Base-by-base conservation (phyloP, 148 eudicot genomes). In the Fagopyrum esculentum region DNA sequence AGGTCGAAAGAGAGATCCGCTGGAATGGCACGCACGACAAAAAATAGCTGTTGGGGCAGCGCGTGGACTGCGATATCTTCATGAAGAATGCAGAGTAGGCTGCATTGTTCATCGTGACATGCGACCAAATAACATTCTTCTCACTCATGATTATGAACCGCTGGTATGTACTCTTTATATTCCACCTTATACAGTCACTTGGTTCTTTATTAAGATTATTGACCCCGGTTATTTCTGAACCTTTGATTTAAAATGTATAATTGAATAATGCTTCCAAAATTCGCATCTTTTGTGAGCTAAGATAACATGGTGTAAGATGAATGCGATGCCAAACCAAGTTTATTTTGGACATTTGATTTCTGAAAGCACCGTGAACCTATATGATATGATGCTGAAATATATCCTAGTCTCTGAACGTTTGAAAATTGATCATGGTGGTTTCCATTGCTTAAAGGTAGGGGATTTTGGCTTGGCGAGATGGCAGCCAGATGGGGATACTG, bases 401-500 rank as follows among this genome's bases (percentile, higher is more conserved):
- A n/a, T 71, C 54, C 43, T 19, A 45, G 52, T 22, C 48, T 44
- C 50, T 30, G 7, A 13, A 19, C 12, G 2, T 73, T 15, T 77
- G 35, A 29, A 26, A 63, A 17, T 72, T 75, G 5, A 57, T 70
- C 19, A 11, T 19, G 2, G 6, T 43, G 29, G 17, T 46, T 45
- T 46, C 19, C 11, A 45, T 60, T 77, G 19, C 40, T 19, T 3
- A 50, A 54, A 89, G 94, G 94, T 89, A 55, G 94, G 91, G 52
- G 94, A 89, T 83, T 89, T 87, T 69, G 94, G 94, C 61, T 80
- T 89, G 11, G 94, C 94, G 10, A 81, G 94, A 44, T 89, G 91
- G 94, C 94, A 89, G 74, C 94, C 94, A 44, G 94, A 89, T 78
- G 94, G 91, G 63, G 94, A 87, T 77, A 87, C 85, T 7, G 91